Conservation (phyloP, 257 asterid genomes). For the Capsicum baccatum region DNA sequence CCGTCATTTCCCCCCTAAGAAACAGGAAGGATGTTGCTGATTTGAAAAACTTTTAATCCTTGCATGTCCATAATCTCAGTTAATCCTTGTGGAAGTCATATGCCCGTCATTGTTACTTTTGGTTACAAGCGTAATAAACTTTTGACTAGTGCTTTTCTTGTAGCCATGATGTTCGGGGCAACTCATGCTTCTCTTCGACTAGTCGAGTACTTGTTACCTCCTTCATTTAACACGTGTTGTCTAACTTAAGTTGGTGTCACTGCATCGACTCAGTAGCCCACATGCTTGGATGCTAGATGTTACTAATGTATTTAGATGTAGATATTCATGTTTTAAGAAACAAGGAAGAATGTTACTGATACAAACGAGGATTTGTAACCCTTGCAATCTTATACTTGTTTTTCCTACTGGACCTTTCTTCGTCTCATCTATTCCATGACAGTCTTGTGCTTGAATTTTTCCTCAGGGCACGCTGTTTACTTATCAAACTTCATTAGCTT, state of each 20-base stretch:
- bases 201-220: not conserved
- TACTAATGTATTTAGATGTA: not conserved
- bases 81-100: not conserved
- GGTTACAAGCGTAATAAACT: not conserved
- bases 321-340: not conserved
- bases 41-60: not conserved
- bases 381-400: not conserved
- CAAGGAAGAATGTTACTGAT: not conserved
- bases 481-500: not conserved
- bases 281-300: not conserved
- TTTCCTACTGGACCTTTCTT: not conserved
- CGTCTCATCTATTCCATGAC: not conserved
- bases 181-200: not conserved
- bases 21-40: not conserved
- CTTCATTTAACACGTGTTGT: not conserved
- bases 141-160: not conserved
- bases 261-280: not conserved
- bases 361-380: not conserved
- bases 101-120: not conserved
- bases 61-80: not conserved
- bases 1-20: not conserved
- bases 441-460: not conserved
- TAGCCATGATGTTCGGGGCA: not conserved
- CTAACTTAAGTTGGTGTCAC: not conserved
- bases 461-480: not conserved